These are phyloP conservation scores for Fusarium haematococcum DNA, from an alignment of 2,329 filamentous ascomycete genomes.

Conservation along the genomic window DNA sequence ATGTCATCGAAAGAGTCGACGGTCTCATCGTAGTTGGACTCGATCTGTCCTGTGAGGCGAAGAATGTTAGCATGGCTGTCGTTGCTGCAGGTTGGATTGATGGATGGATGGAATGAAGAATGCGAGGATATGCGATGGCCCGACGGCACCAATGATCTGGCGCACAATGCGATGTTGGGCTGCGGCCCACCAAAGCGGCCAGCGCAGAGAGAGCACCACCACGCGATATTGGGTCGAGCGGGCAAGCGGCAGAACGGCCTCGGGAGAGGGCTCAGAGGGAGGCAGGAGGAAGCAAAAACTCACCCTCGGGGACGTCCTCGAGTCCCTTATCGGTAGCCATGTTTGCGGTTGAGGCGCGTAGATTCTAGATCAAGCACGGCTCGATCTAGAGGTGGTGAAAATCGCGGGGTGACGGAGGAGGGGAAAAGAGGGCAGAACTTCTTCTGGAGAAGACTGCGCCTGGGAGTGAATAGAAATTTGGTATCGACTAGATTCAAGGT, in stretches of 20 bases:
- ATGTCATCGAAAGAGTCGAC: slow-evolving; percentile 99
- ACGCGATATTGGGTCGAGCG: slow-evolving; percentile 25
- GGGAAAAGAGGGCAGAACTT: slow-evolving; percentile 54
- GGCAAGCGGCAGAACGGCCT: slow-evolving; percentile 16
- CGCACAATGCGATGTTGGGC: slow-evolving; percentile 26
- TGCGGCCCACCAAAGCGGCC: slow-evolving; percentile 24
- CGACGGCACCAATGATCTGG: not conserved
- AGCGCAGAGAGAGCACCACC: slow-evolving; percentile 25
- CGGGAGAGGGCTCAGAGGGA: slow-evolving; percentile 12
- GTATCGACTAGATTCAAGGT: slow-evolving; percentile 61
- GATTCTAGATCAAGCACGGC: slow-evolving; percentile 81
- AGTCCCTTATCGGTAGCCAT: slow-evolving; percentile 99
- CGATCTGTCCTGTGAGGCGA: slow-evolving; percentile 84
- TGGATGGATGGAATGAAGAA: not conserved
- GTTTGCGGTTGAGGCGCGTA: slow-evolving; percentile 76
- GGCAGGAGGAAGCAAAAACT: slow-evolving; percentile 55
- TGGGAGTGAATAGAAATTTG: slow-evolving; percentile 43
- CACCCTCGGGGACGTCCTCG: slow-evolving; percentile 96
- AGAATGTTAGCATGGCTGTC: slow-evolving; percentile 36
- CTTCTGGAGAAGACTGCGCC: slow-evolving; percentile 50
- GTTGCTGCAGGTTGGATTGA: slow-evolving; percentile 4
- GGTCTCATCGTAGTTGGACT: slow-evolving; percentile 99
- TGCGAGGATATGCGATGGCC: not conserved
- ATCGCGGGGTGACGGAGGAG: slow-evolving; percentile 51
- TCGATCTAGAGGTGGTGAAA: slow-evolving; percentile 72